Evolutionary conservation across 2,329 filamentous ascomycete genomes (phyloP).

Genomic region (Calonectria ilicicola): DNA sequence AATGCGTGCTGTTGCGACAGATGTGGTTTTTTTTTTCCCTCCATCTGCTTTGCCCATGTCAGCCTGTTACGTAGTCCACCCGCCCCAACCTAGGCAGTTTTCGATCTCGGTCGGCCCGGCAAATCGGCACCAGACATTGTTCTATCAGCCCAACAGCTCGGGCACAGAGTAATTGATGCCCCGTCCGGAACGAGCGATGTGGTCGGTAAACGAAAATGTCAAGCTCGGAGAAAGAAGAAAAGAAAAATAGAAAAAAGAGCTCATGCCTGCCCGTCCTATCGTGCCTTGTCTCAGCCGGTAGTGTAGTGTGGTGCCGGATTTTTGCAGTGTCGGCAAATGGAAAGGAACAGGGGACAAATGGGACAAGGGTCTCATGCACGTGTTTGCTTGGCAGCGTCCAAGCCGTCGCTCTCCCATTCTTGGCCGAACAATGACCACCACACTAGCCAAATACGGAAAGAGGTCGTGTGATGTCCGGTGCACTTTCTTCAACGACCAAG

Average conservation of each 20-base stretch:
- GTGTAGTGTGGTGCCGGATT: background rate
- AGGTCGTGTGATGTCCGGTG: slow-evolving; percentile 25
- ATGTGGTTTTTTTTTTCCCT: background rate
- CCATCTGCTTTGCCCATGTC: background rate
- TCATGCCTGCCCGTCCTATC: background rate
- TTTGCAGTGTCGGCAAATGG: background rate
- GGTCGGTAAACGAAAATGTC: background rate
- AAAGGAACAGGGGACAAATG: slow-evolving; percentile 8
- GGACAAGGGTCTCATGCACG: slow-evolving; percentile 23
- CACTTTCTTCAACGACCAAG: background rate
- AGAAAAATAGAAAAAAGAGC: background rate
- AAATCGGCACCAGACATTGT: background rate
- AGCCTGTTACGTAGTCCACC: slow-evolving; percentile 12
- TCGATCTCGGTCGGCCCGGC: slow-evolving; percentile 8
- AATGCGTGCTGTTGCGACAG: background rate
- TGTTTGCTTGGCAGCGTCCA: slow-evolving; percentile 25
- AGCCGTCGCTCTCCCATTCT: slow-evolving; percentile 22
- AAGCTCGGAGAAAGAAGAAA: background rate
- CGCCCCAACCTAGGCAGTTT: slow-evolving; percentile 5
- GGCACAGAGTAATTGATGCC: background rate
- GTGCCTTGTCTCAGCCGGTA: background rate
- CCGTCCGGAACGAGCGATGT: background rate
- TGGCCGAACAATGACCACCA: slow-evolving; percentile 13
- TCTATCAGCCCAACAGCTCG: background rate
- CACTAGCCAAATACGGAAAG: slow-evolving; percentile 22